These are phyloP conservation scores for Cucurbita ficifolia DNA, from an alignment of 306 rosid genomes.

Conservation along the genomic window DNA sequence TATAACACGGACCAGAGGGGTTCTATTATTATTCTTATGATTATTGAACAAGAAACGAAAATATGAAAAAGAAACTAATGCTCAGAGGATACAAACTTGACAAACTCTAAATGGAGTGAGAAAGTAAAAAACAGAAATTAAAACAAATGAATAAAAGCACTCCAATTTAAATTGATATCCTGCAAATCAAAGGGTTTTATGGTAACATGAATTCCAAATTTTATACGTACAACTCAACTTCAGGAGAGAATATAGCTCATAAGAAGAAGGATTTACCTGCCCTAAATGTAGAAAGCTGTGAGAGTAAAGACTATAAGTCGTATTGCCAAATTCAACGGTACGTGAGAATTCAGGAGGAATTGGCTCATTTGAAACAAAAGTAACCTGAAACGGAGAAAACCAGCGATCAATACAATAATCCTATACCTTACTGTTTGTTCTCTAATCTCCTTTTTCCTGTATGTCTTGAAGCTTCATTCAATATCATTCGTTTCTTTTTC, in stretches of 20 bases:
- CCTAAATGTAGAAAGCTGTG: conserved; percentile 96
- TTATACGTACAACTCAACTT: background rate
- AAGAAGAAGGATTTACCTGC: conserved; percentile 34
- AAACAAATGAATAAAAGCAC: no score
- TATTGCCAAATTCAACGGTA: conserved; percentile 48
- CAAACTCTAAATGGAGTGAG: no score
- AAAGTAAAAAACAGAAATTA: no score
- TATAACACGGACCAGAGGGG: background rate
- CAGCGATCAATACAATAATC: conserved; percentile 3
- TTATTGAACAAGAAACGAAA: no score
- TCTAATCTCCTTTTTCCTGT: background rate
- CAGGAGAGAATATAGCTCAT: background rate
- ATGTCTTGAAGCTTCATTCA: background rate
- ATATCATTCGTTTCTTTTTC: background rate
- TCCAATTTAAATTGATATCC: no score
- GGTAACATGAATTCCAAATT: background rate
- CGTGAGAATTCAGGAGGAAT: conserved; percentile 47
- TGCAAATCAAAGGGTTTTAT: background rate
- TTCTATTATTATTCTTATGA: no score
- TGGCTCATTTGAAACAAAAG: conserved; percentile 71
- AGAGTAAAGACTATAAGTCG: conserved; percentile 72
- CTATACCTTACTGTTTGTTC: background rate
- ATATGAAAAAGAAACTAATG: no score
- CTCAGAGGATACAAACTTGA: no score
- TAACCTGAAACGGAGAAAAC: conserved; percentile 44